phyloP scores from a whole-genome alignment of 2,329 filamentous ascomycete species.

The Colletotrichum viniferum region DNA sequence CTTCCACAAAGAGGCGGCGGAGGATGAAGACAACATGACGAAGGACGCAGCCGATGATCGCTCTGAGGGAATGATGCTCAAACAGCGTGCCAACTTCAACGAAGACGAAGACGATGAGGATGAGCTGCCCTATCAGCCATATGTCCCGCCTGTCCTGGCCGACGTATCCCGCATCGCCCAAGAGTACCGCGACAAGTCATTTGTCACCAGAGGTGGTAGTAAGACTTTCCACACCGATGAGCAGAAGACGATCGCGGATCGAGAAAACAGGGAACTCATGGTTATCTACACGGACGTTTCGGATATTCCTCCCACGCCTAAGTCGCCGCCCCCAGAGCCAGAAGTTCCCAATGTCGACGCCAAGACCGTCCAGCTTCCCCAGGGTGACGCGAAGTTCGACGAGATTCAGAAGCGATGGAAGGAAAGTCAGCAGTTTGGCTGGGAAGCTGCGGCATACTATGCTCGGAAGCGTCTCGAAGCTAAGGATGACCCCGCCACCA shows the following conservation, averaged over 20 bases:
- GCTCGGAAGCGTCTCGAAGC: constrained; percentile 48
- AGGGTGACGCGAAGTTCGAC: constrained; percentile 43
- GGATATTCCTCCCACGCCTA: constrained; percentile 62
- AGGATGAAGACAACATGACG: constrained; percentile 72
- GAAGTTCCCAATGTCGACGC: constrained; percentile 23
- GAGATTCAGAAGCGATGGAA: constrained; percentile 56
- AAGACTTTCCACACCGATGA: constrained; percentile 58
- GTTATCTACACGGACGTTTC: constrained; percentile 58
- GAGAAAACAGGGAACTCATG: constrained; percentile 66
- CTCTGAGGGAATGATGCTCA: constrained; percentile 73
- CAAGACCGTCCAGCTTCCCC: constrained; percentile 40
- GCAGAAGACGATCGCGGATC: constrained; percentile 58
- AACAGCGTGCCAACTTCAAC: constrained; percentile 52
- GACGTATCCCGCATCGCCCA: constrained; percentile 53
- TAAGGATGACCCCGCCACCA: constrained; percentile 37
- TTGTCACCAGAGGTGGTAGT: constrained; percentile 58
- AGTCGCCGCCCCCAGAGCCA: constrained; percentile 51
- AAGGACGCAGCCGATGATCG: constrained; percentile 76
- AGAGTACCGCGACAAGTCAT: constrained; percentile 52
- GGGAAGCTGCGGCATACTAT: constrained; percentile 43
- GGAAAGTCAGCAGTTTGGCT: constrained; percentile 50
- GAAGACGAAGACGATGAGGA: constrained; percentile 63
- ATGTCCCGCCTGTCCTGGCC: constrained; percentile 51
- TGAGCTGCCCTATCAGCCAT: constrained; percentile 56
- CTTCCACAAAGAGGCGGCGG: constrained; percentile 74